Conservation (phyloP, 192 early-diverging fungal genomes). For the Coemansia sp. region DNA sequence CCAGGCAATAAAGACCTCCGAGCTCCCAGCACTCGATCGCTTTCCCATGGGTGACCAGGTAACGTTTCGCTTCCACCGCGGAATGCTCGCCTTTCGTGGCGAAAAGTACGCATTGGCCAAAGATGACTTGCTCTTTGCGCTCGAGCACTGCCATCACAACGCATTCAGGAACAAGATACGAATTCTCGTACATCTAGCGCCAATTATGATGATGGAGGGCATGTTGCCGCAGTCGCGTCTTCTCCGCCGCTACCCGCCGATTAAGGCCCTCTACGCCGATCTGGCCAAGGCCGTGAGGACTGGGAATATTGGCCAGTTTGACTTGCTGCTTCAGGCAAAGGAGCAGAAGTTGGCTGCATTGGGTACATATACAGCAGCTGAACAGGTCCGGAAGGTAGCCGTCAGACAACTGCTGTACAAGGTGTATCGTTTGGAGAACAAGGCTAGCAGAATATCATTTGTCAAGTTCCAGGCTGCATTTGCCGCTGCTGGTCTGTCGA, state of each 20-base stretch:
- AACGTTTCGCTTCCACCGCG: conserved; percentile 84
- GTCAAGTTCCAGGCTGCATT: conserved; percentile 66
- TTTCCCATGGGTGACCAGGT: conserved; percentile 88
- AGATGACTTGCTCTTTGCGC: conserved; percentile 51
- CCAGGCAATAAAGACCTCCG: conserved; percentile 66
- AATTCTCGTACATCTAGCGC: conserved; percentile 81
- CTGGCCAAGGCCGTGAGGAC: conserved; percentile 65
- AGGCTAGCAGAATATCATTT: conserved; percentile 63
- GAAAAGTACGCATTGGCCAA: conserved; percentile 72
- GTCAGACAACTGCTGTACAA: conserved; percentile 77
- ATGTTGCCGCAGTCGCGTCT: conserved; percentile 64
- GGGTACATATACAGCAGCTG: conserved; percentile 83
- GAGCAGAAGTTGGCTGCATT: conserved; percentile 64
- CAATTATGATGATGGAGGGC: conserved; percentile 74
- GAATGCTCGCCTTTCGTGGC: conserved; percentile 82
- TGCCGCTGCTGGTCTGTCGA: conserved; percentile 52
- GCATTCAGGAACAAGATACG: conserved; percentile 58
- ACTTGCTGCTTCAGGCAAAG: conserved; percentile 58
- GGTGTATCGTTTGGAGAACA: conserved; percentile 63
- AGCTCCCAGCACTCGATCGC: conserved; percentile 71
- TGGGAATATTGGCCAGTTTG: conserved; percentile 79
- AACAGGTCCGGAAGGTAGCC: conserved; percentile 70
- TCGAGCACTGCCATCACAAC: conserved; percentile 49
- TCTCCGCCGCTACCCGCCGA: conserved; percentile 62
- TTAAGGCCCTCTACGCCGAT: conserved; percentile 63